Evolutionary conservation across 148 eudicot genomes (phyloP), one percentile per base, ranked within the genome.

Genomic region (Hydrangea macrophylla): DNA sequence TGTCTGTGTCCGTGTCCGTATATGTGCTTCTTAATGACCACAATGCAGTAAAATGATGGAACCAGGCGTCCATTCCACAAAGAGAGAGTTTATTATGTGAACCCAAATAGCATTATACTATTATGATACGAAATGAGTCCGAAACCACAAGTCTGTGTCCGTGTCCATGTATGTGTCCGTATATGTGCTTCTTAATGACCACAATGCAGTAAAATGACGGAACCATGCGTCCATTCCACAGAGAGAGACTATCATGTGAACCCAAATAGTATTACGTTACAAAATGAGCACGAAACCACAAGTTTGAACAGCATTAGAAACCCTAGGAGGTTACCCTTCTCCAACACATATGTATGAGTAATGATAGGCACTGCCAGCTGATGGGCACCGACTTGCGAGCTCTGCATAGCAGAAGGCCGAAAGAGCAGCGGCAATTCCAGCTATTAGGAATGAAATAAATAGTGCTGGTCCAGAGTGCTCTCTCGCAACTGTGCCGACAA

Each of bases 291-390:
- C 10, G 6, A 55, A 24, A 61, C 11, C 18, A 30, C 33, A 23
- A 7, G 23, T 50, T 62, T 20, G 22, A 26, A 58, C 35, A 54
- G 51, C 35, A 35, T 20, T 0, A 48, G 23, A 36, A 60, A 45
- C 15, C 13, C n/a, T 30, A 12, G 58, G 50, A 45, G 68, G 64
- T 79, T 75, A 90, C 96, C 96, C 90, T 84, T 90, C 96, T 31
- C 96, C 96, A 37, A 82, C 85, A 51, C 96, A 90, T 32, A 90
- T 85, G 73, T 90, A 90, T 5, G 96, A 75, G 73, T 90, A 90
- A 65, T 94, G 98, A 76, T 94, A 94, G 66, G 98, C 98, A 82
- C 98, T 94, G 60, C 98, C 98, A 58, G 98, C 97, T 3, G 98
- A 94, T 53, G 98, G 98, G 76, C 90, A 90, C 11, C 98, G 92